Base-by-base conservation (phyloP, 768 basidiomycete genomes). In the Lactarius sp. region DNA sequence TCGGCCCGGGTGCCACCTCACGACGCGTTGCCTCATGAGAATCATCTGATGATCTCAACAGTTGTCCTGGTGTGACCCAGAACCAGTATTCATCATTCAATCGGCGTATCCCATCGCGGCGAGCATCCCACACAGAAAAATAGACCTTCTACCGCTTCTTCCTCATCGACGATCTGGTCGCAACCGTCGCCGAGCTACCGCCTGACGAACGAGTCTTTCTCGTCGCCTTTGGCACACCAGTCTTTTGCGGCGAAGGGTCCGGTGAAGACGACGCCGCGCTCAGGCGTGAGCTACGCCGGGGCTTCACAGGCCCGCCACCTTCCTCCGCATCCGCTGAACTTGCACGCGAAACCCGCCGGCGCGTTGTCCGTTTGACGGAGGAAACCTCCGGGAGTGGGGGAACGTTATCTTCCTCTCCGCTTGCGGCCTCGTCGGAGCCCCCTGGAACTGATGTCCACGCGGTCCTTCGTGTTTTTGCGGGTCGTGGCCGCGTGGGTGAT, bases 141-240 rank as follows among this genome's bases (percentile, higher is more conserved):
- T 41, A 6, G 6, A 20, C 22, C 57, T 16, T 47, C 53, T 60
- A 65, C 16, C 66, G 63, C 22, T 60, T 60, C 64, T 42, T 67
- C 50, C 64, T 55, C 41, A 56, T 61, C 31, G 59, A 60, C 22
- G 66, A 60, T 14, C 61, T 51, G 1, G 64, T 65, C 49, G 62
- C 58, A 13, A 75, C 65, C 39, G 69, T 60, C 37, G 61, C 69
- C 31, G 72, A 71, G 9, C 49, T 49, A 3, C 64, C 64, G 3
- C 55, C 58, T 3, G 58, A 37, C 33, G 37, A 50, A 12, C 62
- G 62, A 10, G 53, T 65, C 41, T 57, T 61, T 13, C 60, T 57
- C 34, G 33, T 61, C 37, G 54, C 49, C 58, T 61, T 59, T 16
- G 61, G 54, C 5, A 61, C 61, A 27, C 57, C 51, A 2, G 13